A percentile compares a stretch with the other conserved stretches of the same genome.
phyloP scores from a whole-genome alignment of 768 basidiomycete species.

The Nevesoporus exiguus region DNA sequence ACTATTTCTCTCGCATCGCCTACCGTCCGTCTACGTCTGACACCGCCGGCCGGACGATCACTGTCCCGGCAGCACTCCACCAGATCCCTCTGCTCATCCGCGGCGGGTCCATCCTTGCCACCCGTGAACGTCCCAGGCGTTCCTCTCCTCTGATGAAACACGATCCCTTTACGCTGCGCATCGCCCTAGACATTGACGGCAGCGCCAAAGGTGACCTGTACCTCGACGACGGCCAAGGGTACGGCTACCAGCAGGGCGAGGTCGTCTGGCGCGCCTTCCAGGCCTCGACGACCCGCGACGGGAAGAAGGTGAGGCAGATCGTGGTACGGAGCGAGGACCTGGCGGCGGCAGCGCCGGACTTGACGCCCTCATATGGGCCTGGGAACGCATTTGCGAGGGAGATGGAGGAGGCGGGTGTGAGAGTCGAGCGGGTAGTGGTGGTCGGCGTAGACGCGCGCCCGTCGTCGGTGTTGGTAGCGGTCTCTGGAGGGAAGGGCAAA shows the following conservation, averaged over 20 bases:
- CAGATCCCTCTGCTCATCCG: slow-evolving; percentile 84
- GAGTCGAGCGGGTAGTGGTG: slow-evolving; percentile 80
- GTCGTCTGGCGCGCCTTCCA: slow-evolving; percentile 79
- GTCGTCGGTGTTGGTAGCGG: slow-evolving; percentile 48
- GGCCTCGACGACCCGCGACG: slow-evolving; percentile 43
- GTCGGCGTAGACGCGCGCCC: slow-evolving; percentile 69
- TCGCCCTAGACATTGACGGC: slow-evolving; percentile 63
- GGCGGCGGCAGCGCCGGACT: slow-evolving; percentile 52
- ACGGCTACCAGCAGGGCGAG: slow-evolving; percentile 68
- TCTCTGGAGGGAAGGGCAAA: slow-evolving; percentile 17
- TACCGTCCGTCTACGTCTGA: slow-evolving; percentile 55
- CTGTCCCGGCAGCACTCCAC: slow-evolving; percentile 74
- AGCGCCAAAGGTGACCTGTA: slow-evolving; percentile 83
- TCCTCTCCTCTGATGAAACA: slow-evolving; percentile 83
- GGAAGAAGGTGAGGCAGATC: slow-evolving; percentile 34
- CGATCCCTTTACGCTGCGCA: slow-evolving; percentile 90
- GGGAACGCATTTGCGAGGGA: slow-evolving; percentile 66
- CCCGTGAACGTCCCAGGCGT: slow-evolving; percentile 82
- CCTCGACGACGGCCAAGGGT: slow-evolving; percentile 91
- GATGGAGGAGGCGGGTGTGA: slow-evolving; percentile 51
- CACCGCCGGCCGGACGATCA: slow-evolving; percentile 58
- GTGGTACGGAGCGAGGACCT: slow-evolving; percentile 52
- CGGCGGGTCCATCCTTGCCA: slow-evolving; percentile 87
- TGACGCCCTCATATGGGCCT: slow-evolving; percentile 47
- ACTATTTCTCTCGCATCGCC: slow-evolving; percentile 75